Base-by-base conservation (phyloP, 345 rosid species). In the Eucalyptus pauciflora region DNA sequence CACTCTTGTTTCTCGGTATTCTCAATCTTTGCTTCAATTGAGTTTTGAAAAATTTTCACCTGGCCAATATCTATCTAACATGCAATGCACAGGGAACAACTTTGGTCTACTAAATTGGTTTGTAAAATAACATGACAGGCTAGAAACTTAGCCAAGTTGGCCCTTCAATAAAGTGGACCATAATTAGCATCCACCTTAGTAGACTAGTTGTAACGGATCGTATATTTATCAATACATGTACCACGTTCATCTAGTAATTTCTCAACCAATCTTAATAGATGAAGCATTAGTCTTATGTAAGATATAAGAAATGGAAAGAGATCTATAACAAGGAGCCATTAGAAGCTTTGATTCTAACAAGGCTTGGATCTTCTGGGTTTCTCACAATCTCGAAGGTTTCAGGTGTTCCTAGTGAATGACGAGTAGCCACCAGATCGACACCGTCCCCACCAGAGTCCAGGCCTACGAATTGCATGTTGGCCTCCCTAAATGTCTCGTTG, bases 271-370 rank as follows among this genome's bases (percentile, higher is more conserved):
- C 25, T 5, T 27, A 81, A 81, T 52, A 43, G 41, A 14, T 11
- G 13, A 3, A 6, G 51, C 51, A 29, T 83, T 13, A 2, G n/a
- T 37, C 29, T 7, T 22, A 46, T 43, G 85, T 43, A 41, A 46
- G 50, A 49, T 49, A 83, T 17, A 83, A 16, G n/a, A 41, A 24
- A 37, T 25, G 15, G 86, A 46, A 46, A 49, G 9, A 49, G 41
- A n/a, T 46, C 93, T 90, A 95, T 89, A 92, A 86, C 91, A 91
- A 95, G 80, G 88, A 88, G 3, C 96, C 94, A 87, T 91, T 95
- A 14, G 94, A 83, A 27, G 96, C 95, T 93, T 88, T 93, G 89
- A 94, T 93, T 88, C 95, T 91, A 50, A 95, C 94, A 20, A 86
- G 92, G 24, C 62, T 92, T 76, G 88, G n/a, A 50, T 93, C 90